Conservation (phyloP, 805 yeast species). For the Ogataea ganodermae region DNA sequence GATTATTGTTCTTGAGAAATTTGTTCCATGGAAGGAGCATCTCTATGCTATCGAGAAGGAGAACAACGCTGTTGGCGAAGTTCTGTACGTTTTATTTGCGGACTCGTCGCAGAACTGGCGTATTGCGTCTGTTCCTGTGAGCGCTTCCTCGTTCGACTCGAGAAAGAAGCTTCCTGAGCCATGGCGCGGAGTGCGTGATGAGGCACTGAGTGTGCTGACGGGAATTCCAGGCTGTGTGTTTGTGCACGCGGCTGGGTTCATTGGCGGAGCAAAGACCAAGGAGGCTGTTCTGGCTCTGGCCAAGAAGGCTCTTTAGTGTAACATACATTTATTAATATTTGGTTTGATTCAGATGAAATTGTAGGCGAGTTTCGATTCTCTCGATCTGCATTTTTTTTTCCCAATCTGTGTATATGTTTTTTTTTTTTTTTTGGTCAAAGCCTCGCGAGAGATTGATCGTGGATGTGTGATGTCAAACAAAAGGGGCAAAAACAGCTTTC, state of each 20-base stretch:
- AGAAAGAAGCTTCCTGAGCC: conserved; percentile 86
- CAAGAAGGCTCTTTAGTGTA: conserved; percentile 25
- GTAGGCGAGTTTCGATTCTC: no score
- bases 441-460: background rate
- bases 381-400: no score
- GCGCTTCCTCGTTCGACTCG: conserved; percentile 74
- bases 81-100: conserved; percentile 76
- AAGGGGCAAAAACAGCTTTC: background rate
- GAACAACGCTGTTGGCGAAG: conserved; percentile 52
- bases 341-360: background rate
- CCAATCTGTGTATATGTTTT: background rate
- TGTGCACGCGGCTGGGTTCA: conserved; percentile 95
- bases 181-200: conserved; percentile 96
- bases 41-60: conserved; percentile 71
- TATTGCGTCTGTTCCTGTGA: conserved; percentile 88
- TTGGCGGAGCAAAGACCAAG: conserved; percentile 85
- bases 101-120: conserved; percentile 80
- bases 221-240: conserved; percentile 90
- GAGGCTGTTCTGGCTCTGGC: conserved; percentile 84
- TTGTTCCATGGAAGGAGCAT: conserved; percentile 96
- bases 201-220: conserved; percentile 64
- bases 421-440: background rate
- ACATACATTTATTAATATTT: background rate
- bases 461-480: background rate
- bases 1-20: conserved; percentile 69